Evolutionary conservation across 2,329 filamentous ascomycete genomes (phyloP), one percentile per base, ranked within the genome.

Genomic region (Pestalotiopsis sp.): DNA sequence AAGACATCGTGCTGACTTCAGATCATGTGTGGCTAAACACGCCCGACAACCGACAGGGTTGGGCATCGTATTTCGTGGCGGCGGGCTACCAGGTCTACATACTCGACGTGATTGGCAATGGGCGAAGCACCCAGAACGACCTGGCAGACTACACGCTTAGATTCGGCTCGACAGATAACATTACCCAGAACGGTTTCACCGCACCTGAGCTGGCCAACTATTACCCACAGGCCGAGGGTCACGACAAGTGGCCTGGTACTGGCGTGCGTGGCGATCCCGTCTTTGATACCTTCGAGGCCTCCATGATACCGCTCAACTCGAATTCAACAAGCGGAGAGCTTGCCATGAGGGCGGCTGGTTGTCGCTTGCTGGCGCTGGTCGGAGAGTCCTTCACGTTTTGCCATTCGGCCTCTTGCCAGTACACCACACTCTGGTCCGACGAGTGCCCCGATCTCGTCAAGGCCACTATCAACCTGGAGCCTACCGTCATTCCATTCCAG

Each of bases 71-170:
- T 69, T 85, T 84, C 69, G 74, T 86, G 17, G 73, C 77, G 7
- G 73, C 80, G 38, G 84, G 84, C 17, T 85, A 85, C 69, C 77
- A 77, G 31, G 77, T 84, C 61, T 86, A 85, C 71, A 75, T 86
- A 13, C 64, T 76, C 25, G 77, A 79, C 64, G 72, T 76, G 39
- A 71, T 75, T 0, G 69, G 70, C 13, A 70, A 70, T 41, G 76
- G 73, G 12, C 69, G 76, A 36, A 72, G 70, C 56, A 64, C 69
- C 1, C 70, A 73, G 36, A 69, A 74, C 20, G 70, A 76, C 31
- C 39, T 74, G 4, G 64, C 58, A 23, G 70, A 68, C 20, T 76
- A 74, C 65, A 70, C 72, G 20, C 73, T 71, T 41, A 71, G 70
- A 20, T 62, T 66, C 14, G 72, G 69, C 11, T 75, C 72, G 63